Percentiles rank a stretch among this genome's conserved stretches.
phyloP scores from a whole-genome alignment of 768 basidiomycete genomes.

The Mycena haematopus region DNA sequence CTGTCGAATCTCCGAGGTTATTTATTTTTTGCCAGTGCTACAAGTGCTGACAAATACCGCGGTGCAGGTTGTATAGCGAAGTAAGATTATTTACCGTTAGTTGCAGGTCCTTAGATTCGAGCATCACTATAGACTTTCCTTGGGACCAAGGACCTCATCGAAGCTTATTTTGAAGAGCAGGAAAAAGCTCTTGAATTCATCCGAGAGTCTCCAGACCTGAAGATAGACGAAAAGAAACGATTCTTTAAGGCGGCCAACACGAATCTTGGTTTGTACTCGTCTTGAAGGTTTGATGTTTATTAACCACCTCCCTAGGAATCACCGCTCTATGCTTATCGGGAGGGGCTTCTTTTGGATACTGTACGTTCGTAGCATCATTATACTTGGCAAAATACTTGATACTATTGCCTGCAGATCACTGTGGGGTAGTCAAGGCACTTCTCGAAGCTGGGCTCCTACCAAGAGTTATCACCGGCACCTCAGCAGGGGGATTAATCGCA shows the following conservation, averaged over 20 bases:
- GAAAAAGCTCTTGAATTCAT: conserved; percentile 78
- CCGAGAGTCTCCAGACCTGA: conserved; percentile 72
- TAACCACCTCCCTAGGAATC: conserved; percentile 45
- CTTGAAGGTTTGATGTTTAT: background rate
- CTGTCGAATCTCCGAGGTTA: conserved; percentile 83
- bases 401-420: conserved; percentile 62
- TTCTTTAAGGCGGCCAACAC: conserved; percentile 92
- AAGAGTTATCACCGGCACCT: conserved; percentile 93
- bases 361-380: conserved; percentile 47
- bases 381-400: background rate
- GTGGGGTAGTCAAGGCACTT: conserved; percentile 92
- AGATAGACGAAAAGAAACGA: conserved; percentile 85
- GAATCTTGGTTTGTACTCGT: conserved; percentile 66
- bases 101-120: conserved; percentile 26
- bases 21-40: conserved; percentile 3
- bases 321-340: conserved; percentile 96
- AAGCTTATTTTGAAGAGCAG: conserved; percentile 88
- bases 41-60: conserved; percentile 19
- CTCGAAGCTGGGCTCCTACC: conserved; percentile 87
- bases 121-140: conserved; percentile 72
- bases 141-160: conserved; percentile 90
- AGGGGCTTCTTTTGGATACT: conserved; percentile 94
- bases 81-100: conserved; percentile 55
- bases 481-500: conserved; percentile 85
- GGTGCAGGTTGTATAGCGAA: conserved; percentile 87